Conservation (phyloP, 164 flowering plant species). For the Dillenia suffruticosa region DNA sequence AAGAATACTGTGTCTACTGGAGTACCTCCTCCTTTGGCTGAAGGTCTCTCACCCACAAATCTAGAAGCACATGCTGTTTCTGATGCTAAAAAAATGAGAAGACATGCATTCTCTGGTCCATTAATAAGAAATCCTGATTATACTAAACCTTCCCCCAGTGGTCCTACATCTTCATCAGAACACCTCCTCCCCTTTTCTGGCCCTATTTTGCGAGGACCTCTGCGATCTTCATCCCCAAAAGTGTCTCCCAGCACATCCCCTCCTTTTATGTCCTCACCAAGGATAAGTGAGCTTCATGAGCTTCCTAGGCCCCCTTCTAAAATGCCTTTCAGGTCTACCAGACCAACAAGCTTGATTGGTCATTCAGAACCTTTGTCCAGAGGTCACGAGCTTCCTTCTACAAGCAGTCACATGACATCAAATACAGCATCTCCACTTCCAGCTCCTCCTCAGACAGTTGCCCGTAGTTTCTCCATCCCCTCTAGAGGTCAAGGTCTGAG, state of each 20-base stretch:
- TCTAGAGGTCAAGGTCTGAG: constrained; percentile 30
- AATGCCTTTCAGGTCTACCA: constrained; percentile 28
- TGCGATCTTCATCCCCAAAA: constrained; percentile 45
- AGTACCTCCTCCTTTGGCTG: constrained; percentile 53
- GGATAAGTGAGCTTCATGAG: constrained; percentile 91
- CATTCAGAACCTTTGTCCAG: constrained; percentile 13
- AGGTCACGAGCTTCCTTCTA: constrained; percentile 28
- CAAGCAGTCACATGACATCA: constrained; percentile 20
- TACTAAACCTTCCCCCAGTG: constrained; percentile 38
- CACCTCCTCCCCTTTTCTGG: constrained; percentile 43
- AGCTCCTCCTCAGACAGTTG: constrained; percentile 43
- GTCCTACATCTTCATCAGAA: constrained; percentile 34
- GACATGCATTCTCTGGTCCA: constrained; percentile 80
- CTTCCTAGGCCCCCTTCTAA: constrained; percentile 83
- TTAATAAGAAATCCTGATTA: constrained; percentile 44
- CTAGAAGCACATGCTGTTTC: constrained; percentile 28
- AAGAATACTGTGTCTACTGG: constrained; percentile 27
- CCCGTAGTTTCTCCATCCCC: constrained; percentile 55
- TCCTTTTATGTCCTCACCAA: constrained; percentile 59
- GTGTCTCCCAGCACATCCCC: constrained; percentile 60
- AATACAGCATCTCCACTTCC: constrained; percentile 66
- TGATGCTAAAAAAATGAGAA: constrained; percentile 48
- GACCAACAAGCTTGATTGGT: constrained; percentile 74
- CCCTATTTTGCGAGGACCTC: constrained; percentile 32
- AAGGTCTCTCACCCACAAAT: constrained; percentile 29